phyloP scores from a whole-genome alignment of 2,329 filamentous ascomycete species.

The Aspergillus versicolor region DNA sequence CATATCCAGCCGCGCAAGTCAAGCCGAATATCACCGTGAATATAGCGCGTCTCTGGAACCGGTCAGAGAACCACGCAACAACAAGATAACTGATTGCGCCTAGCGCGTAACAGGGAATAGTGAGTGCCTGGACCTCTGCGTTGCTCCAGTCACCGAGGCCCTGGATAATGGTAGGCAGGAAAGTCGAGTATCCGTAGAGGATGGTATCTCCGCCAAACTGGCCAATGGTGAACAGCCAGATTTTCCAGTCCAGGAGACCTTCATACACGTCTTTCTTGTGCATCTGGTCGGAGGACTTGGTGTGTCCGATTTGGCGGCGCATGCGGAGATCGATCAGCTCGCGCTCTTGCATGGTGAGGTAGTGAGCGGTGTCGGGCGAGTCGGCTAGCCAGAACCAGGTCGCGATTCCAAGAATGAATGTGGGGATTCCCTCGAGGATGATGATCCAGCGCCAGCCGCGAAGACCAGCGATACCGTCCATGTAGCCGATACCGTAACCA shows the following conservation, averaged over 20 bases:
- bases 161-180: slow-evolving; percentile 12
- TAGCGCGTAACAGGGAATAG: slow-evolving; percentile 10
- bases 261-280: slow-evolving; percentile 11
- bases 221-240: slow-evolving; percentile 10
- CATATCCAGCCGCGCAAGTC: slow-evolving; percentile 4
- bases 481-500: slow-evolving; percentile 12
- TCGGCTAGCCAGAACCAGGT: slow-evolving; percentile 11
- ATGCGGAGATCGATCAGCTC: slow-evolving; percentile 10
- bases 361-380: slow-evolving; percentile 5
- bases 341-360: slow-evolving; percentile 6
- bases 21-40: slow-evolving; percentile 5
- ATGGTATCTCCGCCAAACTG: slow-evolving; percentile 11
- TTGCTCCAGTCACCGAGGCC: slow-evolving; percentile 6
- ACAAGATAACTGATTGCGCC: slow-evolving; percentile 11
- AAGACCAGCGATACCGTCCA: slow-evolving; percentile 10
- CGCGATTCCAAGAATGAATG: slow-evolving; percentile 7
- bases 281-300: slow-evolving; percentile 12
- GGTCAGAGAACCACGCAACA: slow-evolving; percentile 8
- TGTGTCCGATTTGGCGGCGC: slow-evolving; percentile 13
- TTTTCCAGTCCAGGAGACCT: slow-evolving; percentile 9
- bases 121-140: slow-evolving; percentile 7
- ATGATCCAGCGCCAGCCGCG: slow-evolving; percentile 15
- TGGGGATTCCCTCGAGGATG: slow-evolving; percentile 13
- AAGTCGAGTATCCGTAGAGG: slow-evolving; percentile 9
- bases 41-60: slow-evolving; percentile 2